These are phyloP conservation scores for Hemisphaericaspora xylofermentans DNA, from an alignment of 1,139 yeast genomes.

Conservation along the genomic window DNA sequence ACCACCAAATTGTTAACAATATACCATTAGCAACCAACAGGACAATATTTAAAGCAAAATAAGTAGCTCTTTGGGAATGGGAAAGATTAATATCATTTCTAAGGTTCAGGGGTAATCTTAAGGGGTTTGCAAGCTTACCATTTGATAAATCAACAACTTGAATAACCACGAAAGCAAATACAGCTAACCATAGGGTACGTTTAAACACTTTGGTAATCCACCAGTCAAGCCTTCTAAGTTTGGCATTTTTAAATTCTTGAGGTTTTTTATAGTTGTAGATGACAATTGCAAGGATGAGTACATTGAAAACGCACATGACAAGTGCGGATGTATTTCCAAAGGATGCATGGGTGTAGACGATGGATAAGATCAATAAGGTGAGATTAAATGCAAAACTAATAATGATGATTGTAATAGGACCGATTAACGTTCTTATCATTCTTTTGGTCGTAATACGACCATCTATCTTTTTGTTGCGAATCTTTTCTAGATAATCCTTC, in stretches of 20 bases:
- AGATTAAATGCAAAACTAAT: constrained; percentile 12
- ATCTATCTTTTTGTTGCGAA: neutral
- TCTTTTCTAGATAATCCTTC: neutral
- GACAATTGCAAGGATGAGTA: constrained; percentile 8
- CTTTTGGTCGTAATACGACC: neutral
- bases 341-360: constrained; percentile 7
- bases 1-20: constrained; percentile 17
- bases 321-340: constrained; percentile 4
- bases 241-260: neutral
- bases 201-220: constrained; percentile 7
- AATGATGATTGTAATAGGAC: constrained; percentile 10
- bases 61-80: constrained; percentile 8
- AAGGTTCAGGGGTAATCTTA: constrained; percentile 7
- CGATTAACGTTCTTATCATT: constrained; percentile 6
- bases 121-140: constrained; percentile 17
- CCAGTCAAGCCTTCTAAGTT: neutral
- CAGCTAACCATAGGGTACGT: constrained; percentile 11
- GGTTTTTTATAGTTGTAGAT: constrained; percentile 5
- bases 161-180: constrained; percentile 12
- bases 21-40: constrained; percentile 15
- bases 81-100: constrained; percentile 6
- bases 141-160: constrained; percentile 13
- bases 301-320: constrained; percentile 4
- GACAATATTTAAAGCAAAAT: constrained; percentile 11
- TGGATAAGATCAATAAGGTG: constrained; percentile 8